Evolutionary conservation across 768 basidiomycete genomes (phyloP), one percentile per base, ranked within the genome.

Genomic region (Lactifluus pinguis): DNA sequence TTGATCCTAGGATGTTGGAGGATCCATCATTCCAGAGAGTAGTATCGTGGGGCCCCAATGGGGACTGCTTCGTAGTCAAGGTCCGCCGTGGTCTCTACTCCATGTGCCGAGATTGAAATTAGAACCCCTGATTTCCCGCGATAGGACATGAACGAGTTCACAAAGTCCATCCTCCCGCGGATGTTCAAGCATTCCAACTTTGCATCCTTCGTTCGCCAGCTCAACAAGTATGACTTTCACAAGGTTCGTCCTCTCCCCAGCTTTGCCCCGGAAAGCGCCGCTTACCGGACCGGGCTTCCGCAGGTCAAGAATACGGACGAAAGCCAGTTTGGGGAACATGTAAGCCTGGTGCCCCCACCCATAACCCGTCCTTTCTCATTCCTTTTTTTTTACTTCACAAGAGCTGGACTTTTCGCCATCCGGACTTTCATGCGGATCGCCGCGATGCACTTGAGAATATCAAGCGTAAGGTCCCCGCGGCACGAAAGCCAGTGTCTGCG

Each of bases 151-250:
- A 95, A 92, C 74, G 92, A 93, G 68, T 95, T 95, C 74, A 94
- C 93, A 41, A 93, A 92, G 73, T 83, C 80, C 71, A 79, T 95
- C 71, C 81, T 95, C 8, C 92, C 92, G 7, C 86, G 88, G 41
- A 85, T 93, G 79, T 95, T 95, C 83, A 94, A 95, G 72, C 92
- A 95, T 71, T 92, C 89, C 7, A 95, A 95, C 70, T 95, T 95
- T 72, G 92, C 92, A 34, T 83, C 81, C 56, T 95, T 95, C 69
- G 93, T 95, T 6, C 82, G 92, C 10, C 93, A 95, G 72, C 78
- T 95, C 38, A 95, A 95, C 79, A 95, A 95, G 72, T 95, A 95
- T 71, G 93, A 95, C 74, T 95, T 95, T 66, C 93, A 95, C 79
- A 95, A 95, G 78, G 88, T 80, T 39, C 69, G 74, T 51, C 64